phyloP scores from a whole-genome alignment of 2,329 filamentous ascomycete genomes.

The Paecilomyces dactylethromorphus region DNA sequence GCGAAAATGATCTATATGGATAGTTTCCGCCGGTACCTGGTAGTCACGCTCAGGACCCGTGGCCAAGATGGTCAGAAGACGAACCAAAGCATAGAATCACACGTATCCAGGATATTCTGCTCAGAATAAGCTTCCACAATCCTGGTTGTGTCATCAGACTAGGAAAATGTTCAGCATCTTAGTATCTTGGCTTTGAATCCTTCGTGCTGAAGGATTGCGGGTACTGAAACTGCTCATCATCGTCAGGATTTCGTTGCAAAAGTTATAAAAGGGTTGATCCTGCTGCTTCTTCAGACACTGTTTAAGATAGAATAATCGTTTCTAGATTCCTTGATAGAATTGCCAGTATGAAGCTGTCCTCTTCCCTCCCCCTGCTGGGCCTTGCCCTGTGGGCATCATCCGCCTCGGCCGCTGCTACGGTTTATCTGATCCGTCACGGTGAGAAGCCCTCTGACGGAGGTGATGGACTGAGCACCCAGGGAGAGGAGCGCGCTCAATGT shows the following conservation, averaged over 20 bases:
- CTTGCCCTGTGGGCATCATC: slow-evolving; percentile 1
- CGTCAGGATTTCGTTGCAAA: background rate
- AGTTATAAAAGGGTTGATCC: background rate
- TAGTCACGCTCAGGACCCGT: background rate
- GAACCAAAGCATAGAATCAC: background rate
- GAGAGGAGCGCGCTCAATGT: slow-evolving; percentile 53
- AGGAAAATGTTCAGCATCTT: background rate
- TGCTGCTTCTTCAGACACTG: background rate
- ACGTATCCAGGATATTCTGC: background rate
- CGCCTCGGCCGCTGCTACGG: slow-evolving; percentile 35
- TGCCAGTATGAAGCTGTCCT: background rate
- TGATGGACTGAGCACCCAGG: slow-evolving; percentile 46
- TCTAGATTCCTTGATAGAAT: background rate
- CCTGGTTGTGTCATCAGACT: background rate
- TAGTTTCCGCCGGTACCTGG: background rate
- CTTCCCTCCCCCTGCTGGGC: background rate
- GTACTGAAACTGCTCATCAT: background rate
- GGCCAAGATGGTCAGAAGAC: background rate
- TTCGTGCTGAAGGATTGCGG: background rate
- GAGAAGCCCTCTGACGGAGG: slow-evolving; percentile 50
- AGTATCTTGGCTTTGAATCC: background rate
- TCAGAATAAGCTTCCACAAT: background rate
- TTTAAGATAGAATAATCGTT: no score
- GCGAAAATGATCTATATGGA: background rate
- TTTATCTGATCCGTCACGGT: slow-evolving; percentile 59